These are phyloP conservation scores for Ceratobasidium sp. DNA, from an alignment of 1,284 basidiomycete species.

Conservation along the genomic window DNA sequence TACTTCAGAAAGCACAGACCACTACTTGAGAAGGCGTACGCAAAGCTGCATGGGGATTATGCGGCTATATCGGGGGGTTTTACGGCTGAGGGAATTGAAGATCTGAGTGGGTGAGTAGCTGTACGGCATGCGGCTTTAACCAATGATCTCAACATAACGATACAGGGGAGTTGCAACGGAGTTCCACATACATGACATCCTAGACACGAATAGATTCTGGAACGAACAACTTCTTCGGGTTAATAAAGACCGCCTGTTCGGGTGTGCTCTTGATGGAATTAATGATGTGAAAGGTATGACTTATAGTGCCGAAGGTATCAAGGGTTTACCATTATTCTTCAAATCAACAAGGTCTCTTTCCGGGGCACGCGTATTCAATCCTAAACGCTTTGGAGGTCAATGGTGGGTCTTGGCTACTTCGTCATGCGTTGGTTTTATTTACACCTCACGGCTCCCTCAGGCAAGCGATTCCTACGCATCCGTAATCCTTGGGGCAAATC, in stretches of 20 bases:
- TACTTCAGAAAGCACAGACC: constrained; percentile 18
- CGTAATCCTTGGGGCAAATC: constrained; percentile 65
- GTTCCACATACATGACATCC: constrained; percentile 48
- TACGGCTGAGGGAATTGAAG: constrained; percentile 64
- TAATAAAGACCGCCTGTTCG: constrained; percentile 49
- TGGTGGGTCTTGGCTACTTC: neutral
- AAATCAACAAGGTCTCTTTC: constrained; percentile 19
- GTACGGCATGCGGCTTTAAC: neutral
- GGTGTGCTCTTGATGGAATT: constrained; percentile 36
- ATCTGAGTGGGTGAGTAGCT: constrained; percentile 60
- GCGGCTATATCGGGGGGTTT: constrained; percentile 60
- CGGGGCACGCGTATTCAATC: constrained; percentile 48
- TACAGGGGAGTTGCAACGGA: constrained; percentile 27
- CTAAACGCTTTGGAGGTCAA: constrained; percentile 26
- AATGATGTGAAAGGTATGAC: constrained; percentile 1
- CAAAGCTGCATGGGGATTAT: constrained; percentile 60
- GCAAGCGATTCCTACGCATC: constrained; percentile 52
- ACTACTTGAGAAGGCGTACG: constrained; percentile 50
- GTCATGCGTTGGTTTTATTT: neutral
- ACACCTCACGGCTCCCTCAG: neutral
- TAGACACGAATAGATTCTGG: constrained; percentile 50
- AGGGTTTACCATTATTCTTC: neutral
- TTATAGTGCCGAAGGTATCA: neutral
- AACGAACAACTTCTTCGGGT: constrained; percentile 48
- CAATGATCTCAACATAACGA: neutral